Percentiles rank a stretch among this genome's conserved stretches.
Conservation (phyloP, 805 yeast species). For the Candida endomychidarum region DNA sequence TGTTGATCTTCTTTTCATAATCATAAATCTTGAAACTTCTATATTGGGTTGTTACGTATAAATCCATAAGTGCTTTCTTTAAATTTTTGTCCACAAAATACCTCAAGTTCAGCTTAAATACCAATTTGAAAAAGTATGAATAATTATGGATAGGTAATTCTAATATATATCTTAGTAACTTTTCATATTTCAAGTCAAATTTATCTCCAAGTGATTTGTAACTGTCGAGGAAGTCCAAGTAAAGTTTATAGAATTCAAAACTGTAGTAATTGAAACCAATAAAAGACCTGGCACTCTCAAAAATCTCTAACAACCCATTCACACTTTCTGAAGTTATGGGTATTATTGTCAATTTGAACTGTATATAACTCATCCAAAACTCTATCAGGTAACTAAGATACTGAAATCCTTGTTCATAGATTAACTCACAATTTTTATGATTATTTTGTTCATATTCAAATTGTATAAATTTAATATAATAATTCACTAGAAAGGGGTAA, state of each 20-base stretch:
- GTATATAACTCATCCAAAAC: slow-evolving; percentile 52
- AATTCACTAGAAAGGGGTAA: slow-evolving; percentile 52
- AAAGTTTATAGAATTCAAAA: slow-evolving; percentile 51
- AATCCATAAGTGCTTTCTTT: slow-evolving; percentile 50
- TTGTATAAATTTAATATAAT: slow-evolving; percentile 58
- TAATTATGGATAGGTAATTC: slow-evolving; percentile 60
- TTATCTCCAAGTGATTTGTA: slow-evolving; percentile 23
- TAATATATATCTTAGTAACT: slow-evolving; percentile 46
- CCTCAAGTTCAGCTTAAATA: slow-evolving; percentile 25
- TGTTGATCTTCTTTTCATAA: slow-evolving; percentile 45
- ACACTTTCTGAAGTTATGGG: slow-evolving; percentile 22
- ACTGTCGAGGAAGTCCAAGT: slow-evolving; percentile 41
- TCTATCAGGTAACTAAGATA: slow-evolving; percentile 45
- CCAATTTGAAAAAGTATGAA: slow-evolving; percentile 43
- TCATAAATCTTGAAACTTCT: slow-evolving; percentile 48
- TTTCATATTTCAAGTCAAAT: slow-evolving; percentile 34
- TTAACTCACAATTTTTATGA: slow-evolving; percentile 32
- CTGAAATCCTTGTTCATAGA: slow-evolving; percentile 41
- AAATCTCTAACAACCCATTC: slow-evolving; percentile 31
- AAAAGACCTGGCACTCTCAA: slow-evolving; percentile 46
- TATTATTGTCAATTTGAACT: slow-evolving; percentile 36
- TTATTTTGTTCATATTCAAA: slow-evolving; percentile 47
- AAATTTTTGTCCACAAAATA: slow-evolving; percentile 30
- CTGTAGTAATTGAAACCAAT: slow-evolving; percentile 56
- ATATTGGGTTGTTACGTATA: slow-evolving; percentile 56